Evolutionary conservation across 2,329 filamentous ascomycete genomes (phyloP).

Genomic region (Sclerotinia subarctica): DNA sequence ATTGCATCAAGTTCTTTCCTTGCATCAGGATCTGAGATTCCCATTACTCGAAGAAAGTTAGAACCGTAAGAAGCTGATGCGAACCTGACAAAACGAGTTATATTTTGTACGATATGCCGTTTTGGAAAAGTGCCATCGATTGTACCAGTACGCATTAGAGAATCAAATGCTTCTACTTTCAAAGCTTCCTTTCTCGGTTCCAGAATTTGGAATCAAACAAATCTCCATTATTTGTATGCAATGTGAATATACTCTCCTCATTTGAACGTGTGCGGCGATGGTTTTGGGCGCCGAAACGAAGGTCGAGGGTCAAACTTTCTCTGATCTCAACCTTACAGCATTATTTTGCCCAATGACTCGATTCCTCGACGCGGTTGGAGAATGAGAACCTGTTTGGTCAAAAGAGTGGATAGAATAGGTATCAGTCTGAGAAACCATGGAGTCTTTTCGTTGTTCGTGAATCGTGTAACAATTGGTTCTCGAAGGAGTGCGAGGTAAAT

Average conservation of each 20-base stretch:
- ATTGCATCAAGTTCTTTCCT: conserved; percentile 38
- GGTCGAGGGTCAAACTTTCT: conserved; percentile 37
- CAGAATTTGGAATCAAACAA: conserved; percentile 33
- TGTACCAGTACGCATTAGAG: conserved; percentile 46
- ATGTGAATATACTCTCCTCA: conserved; percentile 56
- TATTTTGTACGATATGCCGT: conserved; percentile 58
- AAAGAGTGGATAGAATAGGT: conserved; percentile 51
- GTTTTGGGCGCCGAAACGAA: conserved; percentile 31
- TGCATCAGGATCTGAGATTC: conserved; percentile 52
- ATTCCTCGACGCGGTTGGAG: conserved; percentile 42
- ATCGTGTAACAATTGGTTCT: conserved; percentile 50
- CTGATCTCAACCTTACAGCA: conserved; percentile 39
- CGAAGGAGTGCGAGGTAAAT: conserved; percentile 43
- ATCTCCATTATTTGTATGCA: conserved; percentile 47
- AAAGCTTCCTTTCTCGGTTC: conserved; percentile 38
- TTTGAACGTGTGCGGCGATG: conserved; percentile 37
- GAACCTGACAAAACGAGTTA: conserved; percentile 63
- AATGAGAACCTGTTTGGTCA: conserved; percentile 44
- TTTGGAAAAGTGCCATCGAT: conserved; percentile 58
- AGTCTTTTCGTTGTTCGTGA: conserved; percentile 51
- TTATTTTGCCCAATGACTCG: conserved; percentile 37
- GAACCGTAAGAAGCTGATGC: conserved; percentile 65
- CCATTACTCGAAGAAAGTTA: conserved; percentile 60
- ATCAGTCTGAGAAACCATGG: conserved; percentile 55
- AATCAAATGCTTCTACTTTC: conserved; percentile 32